Conservation (phyloP, 2,329 filamentous ascomycete genomes). For the Cryphonectria naterciae region DNA sequence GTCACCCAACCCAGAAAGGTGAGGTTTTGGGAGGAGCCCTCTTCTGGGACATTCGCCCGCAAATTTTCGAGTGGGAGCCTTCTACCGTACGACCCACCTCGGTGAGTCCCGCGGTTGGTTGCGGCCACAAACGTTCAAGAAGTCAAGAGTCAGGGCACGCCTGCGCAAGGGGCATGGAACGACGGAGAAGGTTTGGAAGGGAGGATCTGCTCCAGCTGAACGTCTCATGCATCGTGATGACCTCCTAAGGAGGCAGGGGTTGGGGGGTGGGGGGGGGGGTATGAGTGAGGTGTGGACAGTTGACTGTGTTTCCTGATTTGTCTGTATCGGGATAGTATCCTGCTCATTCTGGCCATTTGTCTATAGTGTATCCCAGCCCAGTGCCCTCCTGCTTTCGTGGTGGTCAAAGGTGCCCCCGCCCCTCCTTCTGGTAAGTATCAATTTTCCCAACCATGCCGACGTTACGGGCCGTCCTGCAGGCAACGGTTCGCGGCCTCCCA, state of each 20-base stretch:
- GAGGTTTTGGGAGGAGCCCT: not conserved
- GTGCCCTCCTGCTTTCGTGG: not conserved
- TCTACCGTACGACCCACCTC: slow-evolving; percentile 19
- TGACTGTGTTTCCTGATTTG: slow-evolving; percentile 15
- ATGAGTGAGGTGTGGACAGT: slow-evolving; percentile 10
- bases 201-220: slow-evolving; percentile 5
- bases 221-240: slow-evolving; percentile 7
- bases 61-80: slow-evolving; percentile 21
- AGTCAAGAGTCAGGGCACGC: slow-evolving; percentile 7
- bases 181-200: slow-evolving; percentile 10
- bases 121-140: not conserved
- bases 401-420: not conserved
- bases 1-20: slow-evolving; percentile 10
- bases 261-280: too few relatives aligned
- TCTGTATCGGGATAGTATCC: not conserved
- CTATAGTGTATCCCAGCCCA: not conserved
- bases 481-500: slow-evolving; percentile 16
- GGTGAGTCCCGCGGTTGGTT: slow-evolving; percentile 27
- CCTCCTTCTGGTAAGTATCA: slow-evolving; percentile 2
- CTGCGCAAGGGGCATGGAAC: slow-evolving; percentile 13
- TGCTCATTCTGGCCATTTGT: not conserved
- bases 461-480: not conserved
- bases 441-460: slow-evolving; percentile 7
- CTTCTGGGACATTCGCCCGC: not conserved
- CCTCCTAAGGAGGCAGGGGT: not conserved